phyloP scores from a whole-genome alignment of 2,329 filamentous ascomycete genomes.

The Beauveria bassiana region DNA sequence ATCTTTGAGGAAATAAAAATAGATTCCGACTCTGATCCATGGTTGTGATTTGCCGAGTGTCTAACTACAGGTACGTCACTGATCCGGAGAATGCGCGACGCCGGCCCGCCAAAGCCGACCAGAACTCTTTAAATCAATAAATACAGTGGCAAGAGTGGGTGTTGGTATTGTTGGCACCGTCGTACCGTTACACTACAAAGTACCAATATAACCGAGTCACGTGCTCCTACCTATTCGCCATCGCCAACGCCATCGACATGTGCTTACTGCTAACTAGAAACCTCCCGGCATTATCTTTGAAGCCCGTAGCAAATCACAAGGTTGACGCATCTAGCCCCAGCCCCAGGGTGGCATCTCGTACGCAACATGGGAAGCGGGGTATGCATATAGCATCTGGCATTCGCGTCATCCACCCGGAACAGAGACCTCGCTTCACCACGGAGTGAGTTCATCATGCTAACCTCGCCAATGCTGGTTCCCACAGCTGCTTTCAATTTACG shows the following conservation, averaged over 20 bases:
- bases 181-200: neutral
- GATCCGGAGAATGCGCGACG: neutral
- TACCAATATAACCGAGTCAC: conserved; percentile 1
- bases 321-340: neutral
- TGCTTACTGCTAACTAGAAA: neutral
- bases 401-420: neutral
- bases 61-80: neutral
- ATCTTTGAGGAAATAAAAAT: neutral
- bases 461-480: neutral
- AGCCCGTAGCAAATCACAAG: neutral
- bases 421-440: too few relatives aligned
- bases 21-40: neutral
- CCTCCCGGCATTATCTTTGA: neutral
- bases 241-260: neutral
- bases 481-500: neutral
- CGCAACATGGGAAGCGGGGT: neutral
- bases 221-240: neutral
- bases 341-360: neutral
- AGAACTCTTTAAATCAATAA: neutral
- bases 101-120: conserved; percentile 4
- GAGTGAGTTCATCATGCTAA: too few relatives aligned
- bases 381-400: neutral
- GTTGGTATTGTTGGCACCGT: neutral
- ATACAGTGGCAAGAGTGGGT: neutral
- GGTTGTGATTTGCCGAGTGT: neutral